Conservation (phyloP, 352 stramenopile species). For the Globisporangium middletonii region DNA sequence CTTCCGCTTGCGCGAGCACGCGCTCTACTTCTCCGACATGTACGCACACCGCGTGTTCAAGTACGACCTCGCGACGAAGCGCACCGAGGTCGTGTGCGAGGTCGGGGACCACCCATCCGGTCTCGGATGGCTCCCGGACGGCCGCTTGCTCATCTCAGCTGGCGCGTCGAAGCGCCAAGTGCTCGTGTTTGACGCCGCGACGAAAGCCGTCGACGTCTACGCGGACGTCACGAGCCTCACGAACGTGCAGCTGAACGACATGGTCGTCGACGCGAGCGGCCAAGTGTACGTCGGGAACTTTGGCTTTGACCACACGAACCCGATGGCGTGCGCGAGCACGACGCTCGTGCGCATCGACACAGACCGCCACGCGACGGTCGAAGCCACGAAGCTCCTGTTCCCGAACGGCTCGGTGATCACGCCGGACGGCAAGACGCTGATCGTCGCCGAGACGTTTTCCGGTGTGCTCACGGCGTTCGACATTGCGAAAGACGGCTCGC, state of each 20-base stretch:
- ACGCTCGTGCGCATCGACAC: constrained; percentile 50
- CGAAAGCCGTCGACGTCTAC: constrained; percentile 30
- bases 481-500: constrained; percentile 36
- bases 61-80: constrained; percentile 38
- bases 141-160: constrained; percentile 46
- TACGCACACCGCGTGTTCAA: constrained; percentile 49
- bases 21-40: constrained; percentile 72
- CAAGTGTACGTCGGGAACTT: constrained; percentile 61
- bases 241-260: constrained; percentile 49
- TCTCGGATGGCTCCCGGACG: constrained; percentile 58
- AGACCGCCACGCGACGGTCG: constrained; percentile 39
- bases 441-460: constrained; percentile 59
- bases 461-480: constrained; percentile 54
- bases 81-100: constrained; percentile 34
- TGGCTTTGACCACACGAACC: constrained; percentile 41
- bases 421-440: constrained; percentile 63
- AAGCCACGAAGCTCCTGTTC: constrained; percentile 54
- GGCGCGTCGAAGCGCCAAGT: constrained; percentile 40
- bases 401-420: constrained; percentile 72
- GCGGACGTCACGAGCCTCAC: constrained; percentile 47
- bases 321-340: constrained; percentile 30
- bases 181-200: constrained; percentile 30
- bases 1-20: constrained; percentile 39
- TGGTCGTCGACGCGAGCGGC: constrained; percentile 40
- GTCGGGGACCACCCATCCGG: constrained; percentile 45